A percentile compares a stretch with the other conserved stretches of the same genome.
Conservation (phyloP, 1,139 yeast species). For the Suhomyces choctaworum region DNA sequence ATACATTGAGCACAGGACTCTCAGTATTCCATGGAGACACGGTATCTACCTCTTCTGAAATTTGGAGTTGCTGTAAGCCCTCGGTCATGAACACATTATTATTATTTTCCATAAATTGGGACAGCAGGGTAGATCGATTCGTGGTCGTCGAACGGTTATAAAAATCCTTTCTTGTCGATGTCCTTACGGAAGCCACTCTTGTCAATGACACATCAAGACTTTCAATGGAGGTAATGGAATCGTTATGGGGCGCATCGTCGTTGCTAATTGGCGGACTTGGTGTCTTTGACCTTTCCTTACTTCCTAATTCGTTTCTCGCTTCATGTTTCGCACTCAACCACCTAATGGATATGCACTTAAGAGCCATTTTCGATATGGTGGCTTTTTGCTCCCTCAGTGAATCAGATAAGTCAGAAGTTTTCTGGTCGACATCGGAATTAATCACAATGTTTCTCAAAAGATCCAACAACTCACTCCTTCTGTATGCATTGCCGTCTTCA, state of each 20-base stretch:
- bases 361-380: conserved; percentile 53
- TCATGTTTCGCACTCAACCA: conserved; percentile 44
- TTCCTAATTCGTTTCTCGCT: not conserved
- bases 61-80: conserved; percentile 3
- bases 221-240: conserved; percentile 8
- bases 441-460: conserved; percentile 50
- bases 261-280: conserved; percentile 1
- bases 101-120: conserved; percentile 19
- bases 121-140: conserved; percentile 18
- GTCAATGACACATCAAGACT: conserved; percentile 28
- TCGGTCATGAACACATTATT: conserved; percentile 19
- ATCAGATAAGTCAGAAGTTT: conserved; percentile 2
- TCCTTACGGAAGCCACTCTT: conserved; percentile 40
- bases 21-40: conserved; percentile 5
- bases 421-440: conserved; percentile 21
- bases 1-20: conserved; percentile 29
- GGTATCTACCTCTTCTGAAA: conserved; percentile 1
- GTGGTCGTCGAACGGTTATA: conserved; percentile 38
- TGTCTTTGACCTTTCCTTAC: not conserved
- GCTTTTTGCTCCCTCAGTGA: conserved; percentile 23
- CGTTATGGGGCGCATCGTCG: conserved; percentile 9
- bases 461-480: conserved; percentile 52
- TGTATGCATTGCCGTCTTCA: conserved; percentile 52
- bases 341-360: conserved; percentile 57
- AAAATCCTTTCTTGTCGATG: conserved; percentile 39